Evolutionary conservation across 1,284 basidiomycete species (phyloP), one percentile per base, ranked within the genome.

Genomic region (Heimioporus punctisporus): DNA sequence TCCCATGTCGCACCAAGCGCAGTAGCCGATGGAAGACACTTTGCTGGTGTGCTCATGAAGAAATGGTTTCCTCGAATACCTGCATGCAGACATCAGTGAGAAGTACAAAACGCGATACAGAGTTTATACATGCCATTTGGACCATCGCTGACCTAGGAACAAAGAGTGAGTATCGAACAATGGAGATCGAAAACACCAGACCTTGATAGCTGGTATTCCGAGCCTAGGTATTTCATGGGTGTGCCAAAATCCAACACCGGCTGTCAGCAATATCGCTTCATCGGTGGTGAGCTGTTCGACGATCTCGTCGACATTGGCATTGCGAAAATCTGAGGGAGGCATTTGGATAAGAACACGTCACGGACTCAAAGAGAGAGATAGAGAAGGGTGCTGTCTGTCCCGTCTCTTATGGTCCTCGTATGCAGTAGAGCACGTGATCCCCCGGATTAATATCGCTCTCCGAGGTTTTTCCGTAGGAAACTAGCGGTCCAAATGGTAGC

Each of bases 1-100:
- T 93, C 89, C 74, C 84, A 93, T 1, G 90, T 90, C 1, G 90
- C 84, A 4, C 82, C 91, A 24, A 93, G 75, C 1, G 86, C 87
- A 0, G 91, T 93, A 0, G 90, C 81, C 24, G 78, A 79, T 65
- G 84, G 82, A 40, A 85, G 73, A 60, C 81, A 83, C 63, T 85
- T 85, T 15, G 84, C 84, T 23, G 83, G 84, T 0, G 82, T 84
- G 6, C 81, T 74, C 81, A 84, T 85, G 58, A 85, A 83, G 72
- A 85, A 86, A 61, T 81, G 80, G 60, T 83, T 83, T 30, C 84
- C 84, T 59, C 84, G 71, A 34, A 76, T 70, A n/a, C 74, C 72
- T 72, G 52, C 24, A 54, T 28, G 50, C 31, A 23, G 34, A 12
- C n/a, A 4, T 55, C 12, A 59, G 45, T 23, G 34, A 28, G 9